Percentiles rank a stretch among this genome's conserved stretches.
These are phyloP conservation scores for Kwoniella sp. DNA, from an alignment of 768 basidiomycete species.

Conservation along the genomic window DNA sequence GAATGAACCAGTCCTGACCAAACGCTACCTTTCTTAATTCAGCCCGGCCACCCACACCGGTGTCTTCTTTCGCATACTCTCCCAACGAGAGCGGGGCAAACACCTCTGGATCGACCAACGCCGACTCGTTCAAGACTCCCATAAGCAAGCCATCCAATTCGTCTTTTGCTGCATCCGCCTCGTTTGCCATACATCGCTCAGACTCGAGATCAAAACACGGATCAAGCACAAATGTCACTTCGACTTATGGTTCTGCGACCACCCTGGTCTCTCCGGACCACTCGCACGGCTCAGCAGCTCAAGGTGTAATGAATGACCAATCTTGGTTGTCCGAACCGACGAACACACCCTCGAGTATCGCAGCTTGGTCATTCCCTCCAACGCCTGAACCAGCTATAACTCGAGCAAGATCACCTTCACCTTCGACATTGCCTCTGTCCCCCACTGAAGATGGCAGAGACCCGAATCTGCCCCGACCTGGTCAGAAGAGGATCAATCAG, in stretches of 20 bases:
- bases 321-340: constrained; percentile 41
- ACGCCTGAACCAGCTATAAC: constrained; percentile 38
- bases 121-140: constrained; percentile 25
- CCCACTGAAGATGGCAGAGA: constrained; percentile 3
- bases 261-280: constrained; percentile 11
- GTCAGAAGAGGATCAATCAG: not conserved
- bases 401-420: constrained; percentile 24
- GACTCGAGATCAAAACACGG: not conserved
- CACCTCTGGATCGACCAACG: constrained; percentile 1
- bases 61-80: constrained; percentile 39
- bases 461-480: constrained; percentile 15
- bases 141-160: constrained; percentile 19
- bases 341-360: constrained; percentile 34
- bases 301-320: constrained; percentile 12
- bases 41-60: constrained; percentile 35
- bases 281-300: constrained; percentile 3
- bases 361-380: constrained; percentile 35
- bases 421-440: constrained; percentile 8
- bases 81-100: not conserved
- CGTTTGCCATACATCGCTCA: constrained; percentile 6
- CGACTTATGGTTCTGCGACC: not conserved
- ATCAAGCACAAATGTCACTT: not conserved
- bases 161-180: constrained; percentile 13
- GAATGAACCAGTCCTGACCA: too few relatives aligned
- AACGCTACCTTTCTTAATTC: not conserved